Evolutionary conservation across 768 basidiomycete species (phyloP), one percentile per base, ranked within the genome.

Genomic region (Kondoa subrosea): DNA sequence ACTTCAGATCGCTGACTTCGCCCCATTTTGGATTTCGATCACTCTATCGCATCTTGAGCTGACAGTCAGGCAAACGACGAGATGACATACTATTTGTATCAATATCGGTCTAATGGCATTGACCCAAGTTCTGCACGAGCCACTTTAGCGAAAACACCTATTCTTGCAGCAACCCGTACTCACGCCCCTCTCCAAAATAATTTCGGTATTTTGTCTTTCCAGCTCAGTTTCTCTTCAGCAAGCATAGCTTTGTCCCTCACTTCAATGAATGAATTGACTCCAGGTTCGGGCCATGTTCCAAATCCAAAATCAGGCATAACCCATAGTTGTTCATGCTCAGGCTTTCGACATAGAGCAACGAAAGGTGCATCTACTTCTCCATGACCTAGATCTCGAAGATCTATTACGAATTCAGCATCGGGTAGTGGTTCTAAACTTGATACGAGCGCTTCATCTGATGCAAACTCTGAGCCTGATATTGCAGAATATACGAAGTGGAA

Each of bases 271-370:
- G 4, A 30, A 14, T 27, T 32, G 3, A 27, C 17, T 64, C 25
- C 17, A 3, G 16, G 62, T 64, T 27, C 31, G 15, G 31, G 62
- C 16, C 16, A 33, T 31, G 25, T 26, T 31, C 31, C 15, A 25
- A 1, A n/a, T n/a, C 27, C 67, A 71, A 60, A 30, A 72, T 72
- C 74, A 57, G 75, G 75, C 75, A 75, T 75, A 16, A 74, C 66
- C 73, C 73, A 76, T 30, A 76, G 67, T 57, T 69, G 27, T 30
- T 71, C 65, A 57, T 73, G 68, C 3, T 68, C 65, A 27, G 69
- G 69, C 57, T 68, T 70, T 0, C 74, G 63, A 57, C 68, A 68
- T 4, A 75, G 66, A 8, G 65, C 70, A 26, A 73, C 70, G n/a
- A 70, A 61, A n/a, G 75, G 74, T 25, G 67, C 31, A 16, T 69